These are phyloP conservation scores for Euphorbia lathyris DNA, from an alignment of 345 rosid genomes.

Conservation along the genomic window DNA sequence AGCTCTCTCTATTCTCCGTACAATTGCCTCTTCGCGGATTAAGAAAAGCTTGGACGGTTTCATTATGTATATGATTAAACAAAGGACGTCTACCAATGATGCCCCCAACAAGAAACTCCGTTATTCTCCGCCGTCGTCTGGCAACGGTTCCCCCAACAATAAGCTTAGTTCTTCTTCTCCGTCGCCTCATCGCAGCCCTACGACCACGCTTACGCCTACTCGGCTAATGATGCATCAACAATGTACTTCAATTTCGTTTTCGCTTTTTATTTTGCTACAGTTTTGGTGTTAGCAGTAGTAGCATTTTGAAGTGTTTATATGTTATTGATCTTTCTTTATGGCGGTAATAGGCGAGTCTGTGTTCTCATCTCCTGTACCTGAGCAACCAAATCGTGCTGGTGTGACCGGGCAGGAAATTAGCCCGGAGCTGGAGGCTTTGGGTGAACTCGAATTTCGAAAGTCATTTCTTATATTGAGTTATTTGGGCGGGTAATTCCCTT, in stretches of 20 bases:
- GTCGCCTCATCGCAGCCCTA: neutral
- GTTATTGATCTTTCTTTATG: neutral
- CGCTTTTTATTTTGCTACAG: neutral
- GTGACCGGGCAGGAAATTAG: neutral
- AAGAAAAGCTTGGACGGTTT: neutral
- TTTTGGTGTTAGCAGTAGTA: too few relatives aligned
- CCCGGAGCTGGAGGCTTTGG: slow-evolving; percentile 44
- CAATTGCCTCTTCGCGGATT: neutral
- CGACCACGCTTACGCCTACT: neutral
- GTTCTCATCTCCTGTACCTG: neutral
- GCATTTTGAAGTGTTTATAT: neutral
- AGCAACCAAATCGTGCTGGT: neutral
- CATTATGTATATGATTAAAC: neutral
- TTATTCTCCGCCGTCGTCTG: too few relatives aligned
- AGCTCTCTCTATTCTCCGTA: slow-evolving; percentile 21
- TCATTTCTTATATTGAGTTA: slow-evolving; percentile 59
- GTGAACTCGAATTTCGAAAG: slow-evolving; percentile 61
- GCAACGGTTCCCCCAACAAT: neutral
- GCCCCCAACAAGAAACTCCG: too few relatives aligned
- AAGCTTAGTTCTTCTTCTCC: neutral
- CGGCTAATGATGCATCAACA: neutral
- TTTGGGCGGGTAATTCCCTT: slow-evolving; percentile 48
- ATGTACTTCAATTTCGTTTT: neutral
- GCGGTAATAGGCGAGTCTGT: neutral
- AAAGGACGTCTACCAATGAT: too few relatives aligned